Evolutionary conservation across 768 basidiomycete species (phyloP), one percentile per base, ranked within the genome.

Genomic region (Ramaria rubella): DNA sequence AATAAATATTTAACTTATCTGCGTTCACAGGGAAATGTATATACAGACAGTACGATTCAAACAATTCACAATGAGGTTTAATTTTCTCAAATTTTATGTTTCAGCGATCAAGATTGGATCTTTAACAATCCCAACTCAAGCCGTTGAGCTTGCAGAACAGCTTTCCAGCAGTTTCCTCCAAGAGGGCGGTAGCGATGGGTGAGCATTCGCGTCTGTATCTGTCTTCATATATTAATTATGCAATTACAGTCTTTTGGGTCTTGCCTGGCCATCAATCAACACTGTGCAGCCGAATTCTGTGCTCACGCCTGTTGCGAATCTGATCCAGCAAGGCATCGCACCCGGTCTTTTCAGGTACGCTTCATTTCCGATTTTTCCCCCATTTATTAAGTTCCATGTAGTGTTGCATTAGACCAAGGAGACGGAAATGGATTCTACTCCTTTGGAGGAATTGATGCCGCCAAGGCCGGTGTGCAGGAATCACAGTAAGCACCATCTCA

Each of bases 401-500:
- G 59, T 29, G 71, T 68, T 36, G 72, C 71, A 55, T 67, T 75
- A 21, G 69, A 70, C 43, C 66, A 68, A 40, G 72, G 68, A 3
- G 67, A 69, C 53, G 66, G 67, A 50, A 62, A 67, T 4, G 71
- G 72, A 7, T 75, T 73, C 65, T 75, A 73, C 64, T 71, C 72
- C 29, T 73, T 75, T 56, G 72, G 72, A 60, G 57, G 61, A 61
- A 72, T 75, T 42, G 72, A 72, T 58, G 57, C 63, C 3, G 64
- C 68, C n/a, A 64, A 40, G n/a, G 57, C 57, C 29, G 43, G 59
- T 15, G 58, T 34, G 17, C 30, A 42, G 3, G 53, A 40, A 27
- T 45, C 34, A 24, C 23, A 36, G 58, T 56, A 21, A 58, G 40
- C 40, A n/a, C 26, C 33, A 48, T 17, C 31, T 19, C 12, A 11